phyloP scores from a whole-genome alignment of 73 alveolate genomes.

The Paramecium biaurelia region DNA sequence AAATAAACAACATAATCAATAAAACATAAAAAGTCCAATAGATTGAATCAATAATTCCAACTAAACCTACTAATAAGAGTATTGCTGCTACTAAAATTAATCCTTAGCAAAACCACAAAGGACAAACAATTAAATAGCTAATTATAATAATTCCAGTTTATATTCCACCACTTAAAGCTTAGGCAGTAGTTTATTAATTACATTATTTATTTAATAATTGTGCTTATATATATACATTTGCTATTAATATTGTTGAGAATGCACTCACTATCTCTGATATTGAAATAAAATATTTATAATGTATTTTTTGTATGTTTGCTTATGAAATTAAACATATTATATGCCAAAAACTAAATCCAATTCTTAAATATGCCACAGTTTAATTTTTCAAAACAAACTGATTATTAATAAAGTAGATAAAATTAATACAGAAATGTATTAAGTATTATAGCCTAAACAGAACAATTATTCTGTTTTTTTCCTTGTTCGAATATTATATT shows the following conservation, averaged over 20 bases:
- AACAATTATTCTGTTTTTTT: background rate
- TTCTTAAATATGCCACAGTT: background rate
- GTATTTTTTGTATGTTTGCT: background rate
- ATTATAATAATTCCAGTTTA: background rate
- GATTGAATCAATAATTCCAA: slow-evolving; percentile 2
- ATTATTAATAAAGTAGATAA: background rate
- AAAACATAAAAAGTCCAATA: slow-evolving; percentile 45
- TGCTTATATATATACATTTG: background rate
- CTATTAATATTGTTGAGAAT: background rate
- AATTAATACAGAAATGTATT: background rate
- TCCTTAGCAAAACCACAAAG: background rate
- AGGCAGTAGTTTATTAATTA: background rate
- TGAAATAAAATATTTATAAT: background rate
- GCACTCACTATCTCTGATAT: background rate
- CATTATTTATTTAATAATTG: background rate
- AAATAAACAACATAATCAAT: background rate
- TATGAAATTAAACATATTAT: background rate
- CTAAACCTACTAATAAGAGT: background rate
- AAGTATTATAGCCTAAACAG: background rate
- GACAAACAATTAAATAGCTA: background rate
- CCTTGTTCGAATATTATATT: background rate
- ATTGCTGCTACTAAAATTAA: background rate
- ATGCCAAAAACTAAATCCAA: slow-evolving; percentile 24
- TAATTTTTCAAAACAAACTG: background rate
- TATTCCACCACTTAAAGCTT: slow-evolving; percentile 4